Evolutionary conservation across 164 flowering plant genomes (phyloP).

Genomic region (Aristolochia contorta): DNA sequence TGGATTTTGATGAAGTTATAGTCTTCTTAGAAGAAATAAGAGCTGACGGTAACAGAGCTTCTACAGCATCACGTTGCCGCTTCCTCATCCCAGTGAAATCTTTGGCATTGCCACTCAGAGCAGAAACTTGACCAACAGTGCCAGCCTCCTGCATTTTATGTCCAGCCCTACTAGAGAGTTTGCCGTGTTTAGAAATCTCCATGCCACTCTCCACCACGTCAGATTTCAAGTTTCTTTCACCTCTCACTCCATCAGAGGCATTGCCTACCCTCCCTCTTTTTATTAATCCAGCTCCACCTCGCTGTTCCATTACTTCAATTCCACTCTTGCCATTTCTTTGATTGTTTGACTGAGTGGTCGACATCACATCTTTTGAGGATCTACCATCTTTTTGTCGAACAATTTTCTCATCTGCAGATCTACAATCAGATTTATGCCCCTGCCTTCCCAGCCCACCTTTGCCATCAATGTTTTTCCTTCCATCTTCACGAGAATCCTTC

Average conservation of each 20-base stretch:
- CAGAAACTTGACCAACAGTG: slow-evolving; percentile 12
- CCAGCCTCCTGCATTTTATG: slow-evolving; percentile 12
- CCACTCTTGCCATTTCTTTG: background rate
- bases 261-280: slow-evolving; percentile 9
- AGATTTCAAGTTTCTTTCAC: slow-evolving; percentile 8
- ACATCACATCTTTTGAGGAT: slow-evolving; percentile 10
- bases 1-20: slow-evolving; percentile 26
- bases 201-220: slow-evolving; percentile 5
- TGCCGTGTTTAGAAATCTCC: slow-evolving; percentile 12
- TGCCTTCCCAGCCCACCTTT: slow-evolving; percentile 1
- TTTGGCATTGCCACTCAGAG: slow-evolving; percentile 14
- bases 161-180: slow-evolving; percentile 2
- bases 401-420: slow-evolving; percentile 4
- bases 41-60: slow-evolving; percentile 72
- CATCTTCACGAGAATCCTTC: slow-evolving; percentile 14
- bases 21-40: slow-evolving; percentile 65
- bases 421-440: background rate
- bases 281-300: background rate
- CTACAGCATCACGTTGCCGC: slow-evolving; percentile 77
- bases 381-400: slow-evolving; percentile 12
- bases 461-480: slow-evolving; percentile 8
- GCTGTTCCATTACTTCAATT: background rate
- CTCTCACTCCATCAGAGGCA: slow-evolving; percentile 8
- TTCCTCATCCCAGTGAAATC: slow-evolving; percentile 44
- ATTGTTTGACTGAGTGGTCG: background rate